These are phyloP conservation scores for Neofusicoccum cordaticola DNA, from an alignment of 2,329 filamentous ascomycete genomes.

Conservation along the genomic window DNA sequence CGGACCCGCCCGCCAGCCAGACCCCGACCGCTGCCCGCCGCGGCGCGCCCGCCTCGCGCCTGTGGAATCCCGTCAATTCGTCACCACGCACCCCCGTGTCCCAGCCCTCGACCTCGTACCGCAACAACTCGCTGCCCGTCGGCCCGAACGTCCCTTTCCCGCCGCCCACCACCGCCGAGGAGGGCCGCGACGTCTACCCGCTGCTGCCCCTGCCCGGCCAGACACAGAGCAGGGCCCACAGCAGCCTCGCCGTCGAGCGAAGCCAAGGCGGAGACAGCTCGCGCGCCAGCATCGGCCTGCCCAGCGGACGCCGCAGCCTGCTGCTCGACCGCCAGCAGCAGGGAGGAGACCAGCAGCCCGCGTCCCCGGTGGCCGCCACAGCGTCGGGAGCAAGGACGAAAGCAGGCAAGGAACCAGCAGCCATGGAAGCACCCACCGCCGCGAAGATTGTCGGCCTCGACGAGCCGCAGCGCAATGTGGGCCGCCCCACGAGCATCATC, in stretches of 20 bases:
- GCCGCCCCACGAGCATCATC: conserved; percentile 4
- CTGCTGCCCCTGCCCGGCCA: conserved; percentile 57
- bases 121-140: conserved; percentile 21
- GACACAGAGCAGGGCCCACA: conserved; percentile 50
- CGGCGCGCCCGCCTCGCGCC: conserved; percentile 46
- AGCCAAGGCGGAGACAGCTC: conserved; percentile 45
- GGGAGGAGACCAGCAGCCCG: neutral
- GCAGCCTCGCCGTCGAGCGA: conserved; percentile 36
- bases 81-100: conserved; percentile 48
- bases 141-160: conserved; percentile 45
- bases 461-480: neutral
- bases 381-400: neutral
- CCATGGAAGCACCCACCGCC: conserved; percentile 11
- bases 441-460: conserved; percentile 6
- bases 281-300: conserved; percentile 54
- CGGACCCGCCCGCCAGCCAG: conserved; percentile 20
- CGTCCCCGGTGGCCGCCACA: neutral
- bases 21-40: conserved; percentile 25
- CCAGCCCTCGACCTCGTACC: conserved; percentile 41
- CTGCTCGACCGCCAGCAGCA: conserved; percentile 6
- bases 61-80: conserved; percentile 62
- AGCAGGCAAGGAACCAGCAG: neutral
- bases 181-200: conserved; percentile 51
- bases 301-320: conserved; percentile 35
- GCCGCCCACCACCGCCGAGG: conserved; percentile 30